Evolutionary conservation across 208 protist genomes (phyloP), one percentile per base, ranked within the genome.

Genomic region (Wallacemonas collosoma): DNA sequence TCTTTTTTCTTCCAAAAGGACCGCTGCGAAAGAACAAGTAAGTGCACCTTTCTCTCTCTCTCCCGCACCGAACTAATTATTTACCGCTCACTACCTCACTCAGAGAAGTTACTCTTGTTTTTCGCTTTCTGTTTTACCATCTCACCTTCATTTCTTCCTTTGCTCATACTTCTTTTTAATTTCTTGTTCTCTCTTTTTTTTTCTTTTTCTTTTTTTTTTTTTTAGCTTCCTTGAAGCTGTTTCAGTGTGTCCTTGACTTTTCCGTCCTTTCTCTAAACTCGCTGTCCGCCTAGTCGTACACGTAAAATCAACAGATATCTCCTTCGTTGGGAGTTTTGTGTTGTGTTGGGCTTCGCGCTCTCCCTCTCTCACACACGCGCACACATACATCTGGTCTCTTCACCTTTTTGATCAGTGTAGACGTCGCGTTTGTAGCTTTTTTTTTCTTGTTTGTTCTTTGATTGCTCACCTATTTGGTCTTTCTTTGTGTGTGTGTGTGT

Each of bases 121-220:
- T 26, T 26, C 26, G 26, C 26, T 26, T 26, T 26, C 26, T 26
- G 26, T 26, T 26, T 26, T 26, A 26, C 26, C 26, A 26, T 26
- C 55, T 58, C 47, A 14, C n/a, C 8, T 51, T 47, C 11, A 58
- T 54, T 55, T 67, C 9, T 44, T 45, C 55, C 57, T 67, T 15
- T 54, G 56, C 55, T 39, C 8, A 41, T 47, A 26, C 44, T 36
- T 15, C 41, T 45, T 15, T 58, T 36, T 61, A 53, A 0, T 1
- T 53, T 53, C 15, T 53, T 0, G 17, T 68, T 2, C 68, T 41
- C 57, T 65, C 4, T 43, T 64, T 66, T 48, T 68, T 57, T 45
- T 39, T 57, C 38, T 40, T 61, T 64, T 41, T 56, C 57, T 65
- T 17, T 43, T 64, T 66, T 48, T 68, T 57, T 45, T 39, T 57